These are phyloP conservation scores for Fraxinus floribunda DNA, from an alignment of 305 asterid genomes.

Conservation along the genomic window DNA sequence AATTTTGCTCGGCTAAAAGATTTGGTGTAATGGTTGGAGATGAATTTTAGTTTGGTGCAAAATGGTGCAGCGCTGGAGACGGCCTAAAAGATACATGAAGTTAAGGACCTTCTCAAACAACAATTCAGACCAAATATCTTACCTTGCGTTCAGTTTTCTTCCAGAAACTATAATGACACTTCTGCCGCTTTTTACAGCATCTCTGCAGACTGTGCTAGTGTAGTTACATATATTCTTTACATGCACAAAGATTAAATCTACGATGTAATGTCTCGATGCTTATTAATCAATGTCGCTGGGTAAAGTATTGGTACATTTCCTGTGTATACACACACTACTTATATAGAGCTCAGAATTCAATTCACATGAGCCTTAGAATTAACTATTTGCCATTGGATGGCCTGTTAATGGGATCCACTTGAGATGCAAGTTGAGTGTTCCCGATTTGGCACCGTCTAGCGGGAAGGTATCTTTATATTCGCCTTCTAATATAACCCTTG, in stretches of 20 bases:
- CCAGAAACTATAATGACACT: slow-evolving; percentile 9
- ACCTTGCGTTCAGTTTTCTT: not conserved
- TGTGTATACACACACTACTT: slow-evolving; percentile 2
- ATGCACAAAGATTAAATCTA: slow-evolving; percentile 19
- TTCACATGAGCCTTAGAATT: not conserved
- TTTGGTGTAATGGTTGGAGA: too few species aligned
- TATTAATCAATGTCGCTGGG: slow-evolving; percentile 20
- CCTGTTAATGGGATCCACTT: slow-evolving; percentile 87
- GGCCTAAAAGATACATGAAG: not conserved
- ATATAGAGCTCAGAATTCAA: not conserved
- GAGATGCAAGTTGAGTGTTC: slow-evolving; percentile 71
- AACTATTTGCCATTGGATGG: not conserved
- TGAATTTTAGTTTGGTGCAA: too few species aligned
- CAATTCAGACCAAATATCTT: not conserved
- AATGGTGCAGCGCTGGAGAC: too few species aligned
- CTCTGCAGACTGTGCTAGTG: slow-evolving; percentile 11
- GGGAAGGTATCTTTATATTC: slow-evolving; percentile 67
- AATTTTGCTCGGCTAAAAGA: not conserved
- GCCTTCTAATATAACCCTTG: slow-evolving; percentile 81
- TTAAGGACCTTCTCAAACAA: slow-evolving; percentile 1
- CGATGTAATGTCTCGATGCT: slow-evolving; percentile 8
- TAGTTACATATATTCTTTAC: slow-evolving; percentile 21
- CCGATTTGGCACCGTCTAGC: slow-evolving; percentile 75
- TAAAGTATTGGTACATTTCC: slow-evolving; percentile 7
- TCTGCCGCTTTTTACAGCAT: slow-evolving; percentile 15